A percentile compares a stretch with the other conserved stretches of the same genome.
Evolutionary conservation across 805 yeast genomes (phyloP).

Genomic region (Candida tallmaniae): DNA sequence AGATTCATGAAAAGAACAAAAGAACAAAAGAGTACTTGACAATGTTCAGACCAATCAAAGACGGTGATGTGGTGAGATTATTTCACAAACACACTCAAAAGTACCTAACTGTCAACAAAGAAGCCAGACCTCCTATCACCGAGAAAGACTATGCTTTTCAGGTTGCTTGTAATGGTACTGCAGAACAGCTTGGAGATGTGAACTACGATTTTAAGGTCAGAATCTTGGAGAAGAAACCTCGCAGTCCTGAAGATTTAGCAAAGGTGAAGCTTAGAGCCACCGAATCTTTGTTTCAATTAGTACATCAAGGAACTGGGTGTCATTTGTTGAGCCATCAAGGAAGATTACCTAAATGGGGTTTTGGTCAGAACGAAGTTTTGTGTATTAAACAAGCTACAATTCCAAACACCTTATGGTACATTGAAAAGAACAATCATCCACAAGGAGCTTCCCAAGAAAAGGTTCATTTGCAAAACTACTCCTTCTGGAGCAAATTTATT

Average conservation of each 20-base stretch:
- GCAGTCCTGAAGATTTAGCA: slow-evolving; percentile 27
- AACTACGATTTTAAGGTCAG: slow-evolving; percentile 68
- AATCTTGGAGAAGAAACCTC: slow-evolving; percentile 32
- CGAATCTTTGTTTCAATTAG: slow-evolving; percentile 65
- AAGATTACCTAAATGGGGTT: slow-evolving; percentile 81
- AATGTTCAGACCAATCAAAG: slow-evolving; percentile 34
- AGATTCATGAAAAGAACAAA: slow-evolving; percentile 24
- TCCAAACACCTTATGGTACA: slow-evolving; percentile 66
- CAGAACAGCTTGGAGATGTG: slow-evolving; percentile 57
- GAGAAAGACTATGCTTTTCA: slow-evolving; percentile 89
- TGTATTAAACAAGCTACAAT: slow-evolving; percentile 73
- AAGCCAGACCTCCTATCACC: slow-evolving; percentile 78
- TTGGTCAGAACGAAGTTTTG: slow-evolving; percentile 79
- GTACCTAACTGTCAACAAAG: slow-evolving; percentile 59
- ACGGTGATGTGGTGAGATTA: slow-evolving; percentile 58
- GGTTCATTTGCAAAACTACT: slow-evolving; percentile 18
- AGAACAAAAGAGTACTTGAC: slow-evolving; percentile 35
- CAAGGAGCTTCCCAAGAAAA: slow-evolving; percentile 22
- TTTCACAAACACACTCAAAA: slow-evolving; percentile 67
- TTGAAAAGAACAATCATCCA: slow-evolving; percentile 65
- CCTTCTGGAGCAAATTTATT: slow-evolving; percentile 46
- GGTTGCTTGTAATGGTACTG: slow-evolving; percentile 68
- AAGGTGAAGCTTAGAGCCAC: slow-evolving; percentile 45
- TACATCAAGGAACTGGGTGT: slow-evolving; percentile 67
- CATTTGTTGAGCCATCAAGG: slow-evolving; percentile 66